Percentiles rank a stretch among this genome's conserved stretches.
phyloP scores from a whole-genome alignment of 2,329 filamentous ascomycete species.

The Falciphora oryzae region DNA sequence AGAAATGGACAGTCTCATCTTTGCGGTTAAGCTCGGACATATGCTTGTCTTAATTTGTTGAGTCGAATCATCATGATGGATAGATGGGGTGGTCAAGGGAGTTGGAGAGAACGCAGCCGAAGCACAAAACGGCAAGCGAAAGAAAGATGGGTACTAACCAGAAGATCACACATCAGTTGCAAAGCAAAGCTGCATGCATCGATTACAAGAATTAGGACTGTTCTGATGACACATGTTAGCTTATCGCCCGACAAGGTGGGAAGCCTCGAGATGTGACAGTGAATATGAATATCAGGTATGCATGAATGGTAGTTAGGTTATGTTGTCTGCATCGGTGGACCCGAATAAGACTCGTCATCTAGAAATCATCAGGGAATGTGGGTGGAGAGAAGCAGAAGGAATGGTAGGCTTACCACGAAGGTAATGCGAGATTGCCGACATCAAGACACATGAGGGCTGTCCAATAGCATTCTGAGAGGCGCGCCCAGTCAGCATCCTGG shows the following conservation, averaged over 20 bases:
- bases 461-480: not conserved
- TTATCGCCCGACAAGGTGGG: not conserved
- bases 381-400: conserved; percentile 11
- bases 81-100: too few species aligned
- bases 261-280: not conserved
- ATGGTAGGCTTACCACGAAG: conserved; percentile 14
- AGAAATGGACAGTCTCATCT: conserved; percentile 44
- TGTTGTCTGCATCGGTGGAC: conserved; percentile 64
- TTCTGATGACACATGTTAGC: conserved; percentile 2
- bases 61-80: conserved; percentile 74
- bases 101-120: too few species aligned
- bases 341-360: conserved; percentile 79
- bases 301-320: conserved; percentile 69
- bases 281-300: conserved; percentile 38
- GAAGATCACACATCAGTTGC: not conserved
- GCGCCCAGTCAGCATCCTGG: not conserved
- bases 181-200: not conserved
- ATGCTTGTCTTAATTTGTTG: conserved; percentile 82
- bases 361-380: conserved; percentile 42
- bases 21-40: conserved; percentile 74
- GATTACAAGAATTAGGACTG: not conserved
- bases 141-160: not conserved
- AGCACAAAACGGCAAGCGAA: too few species aligned
- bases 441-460: not conserved
- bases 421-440: not conserved